Evolutionary conservation across 441 rosid species (phyloP).

Genomic region (Erysimum pusillum): DNA sequence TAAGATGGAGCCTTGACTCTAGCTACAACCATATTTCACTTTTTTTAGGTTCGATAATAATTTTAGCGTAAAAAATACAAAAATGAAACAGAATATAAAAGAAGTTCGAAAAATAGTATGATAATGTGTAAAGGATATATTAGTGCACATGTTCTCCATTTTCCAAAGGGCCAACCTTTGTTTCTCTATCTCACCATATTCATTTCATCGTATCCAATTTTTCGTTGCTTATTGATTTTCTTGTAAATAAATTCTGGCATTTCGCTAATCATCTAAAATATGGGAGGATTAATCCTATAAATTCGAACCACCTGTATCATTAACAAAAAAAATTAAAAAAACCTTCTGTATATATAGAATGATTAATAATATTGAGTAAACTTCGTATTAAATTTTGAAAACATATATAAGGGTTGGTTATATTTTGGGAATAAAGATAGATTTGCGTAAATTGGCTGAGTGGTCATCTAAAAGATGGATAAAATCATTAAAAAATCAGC

Average conservation of each 20-base stretch:
- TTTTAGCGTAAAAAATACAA: conserved; percentile 5
- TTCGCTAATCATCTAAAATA: background rate
- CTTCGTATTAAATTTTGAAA: conserved; percentile 13
- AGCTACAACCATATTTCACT: conserved; percentile 31
- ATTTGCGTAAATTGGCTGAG: conserved; percentile 7
- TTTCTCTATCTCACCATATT: conserved; percentile 20
- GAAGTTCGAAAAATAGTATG: conserved; percentile 13
- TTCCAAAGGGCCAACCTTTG: conserved; percentile 29
- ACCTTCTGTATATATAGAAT: no score
- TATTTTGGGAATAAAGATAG: conserved; percentile 20
- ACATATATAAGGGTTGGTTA: background rate
- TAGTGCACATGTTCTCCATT: conserved; percentile 40
- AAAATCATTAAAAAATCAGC: conserved; percentile 26
- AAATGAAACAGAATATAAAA: background rate
- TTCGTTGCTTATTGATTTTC: background rate
- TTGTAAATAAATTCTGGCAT: background rate
- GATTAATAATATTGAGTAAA: conserved; percentile 2
- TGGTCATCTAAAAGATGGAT: conserved; percentile 12
- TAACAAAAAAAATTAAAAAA: no score
- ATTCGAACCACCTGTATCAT: background rate
- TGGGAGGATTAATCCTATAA: conserved; percentile 17
- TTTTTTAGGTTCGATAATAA: conserved; percentile 11
- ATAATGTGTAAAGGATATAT: conserved; percentile 24
- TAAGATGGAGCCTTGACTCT: conserved; percentile 39
- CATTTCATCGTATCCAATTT: conserved; percentile 4